These are phyloP conservation scores for Neopestalotiopsis clavispora DNA, from an alignment of 2,329 filamentous ascomycete species.

Conservation along the genomic window DNA sequence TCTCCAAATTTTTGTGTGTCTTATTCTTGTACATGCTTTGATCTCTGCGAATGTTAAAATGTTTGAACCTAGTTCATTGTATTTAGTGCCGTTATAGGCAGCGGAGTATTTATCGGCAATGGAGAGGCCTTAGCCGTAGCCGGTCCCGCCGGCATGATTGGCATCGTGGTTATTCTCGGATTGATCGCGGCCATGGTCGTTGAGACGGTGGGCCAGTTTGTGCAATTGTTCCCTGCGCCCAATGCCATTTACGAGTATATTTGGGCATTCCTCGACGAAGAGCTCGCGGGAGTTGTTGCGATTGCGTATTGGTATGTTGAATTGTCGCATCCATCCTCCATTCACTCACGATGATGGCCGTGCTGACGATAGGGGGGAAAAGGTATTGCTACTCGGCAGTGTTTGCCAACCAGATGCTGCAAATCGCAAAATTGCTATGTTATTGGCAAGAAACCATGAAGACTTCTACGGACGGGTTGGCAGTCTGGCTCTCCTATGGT, in stretches of 20 bases:
- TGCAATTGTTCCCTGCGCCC: background rate
- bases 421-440: background rate
- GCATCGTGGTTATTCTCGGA: no score
- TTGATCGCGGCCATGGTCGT: no score
- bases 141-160: background rate
- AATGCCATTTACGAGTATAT: conserved; percentile 4
- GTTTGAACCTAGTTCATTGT: background rate
- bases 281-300: background rate
- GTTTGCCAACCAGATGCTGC: background rate
- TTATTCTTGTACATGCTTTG: no score
- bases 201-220: no score
- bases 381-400: conserved; percentile 1
- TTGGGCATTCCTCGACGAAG: background rate
- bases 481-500: no score
- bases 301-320: background rate
- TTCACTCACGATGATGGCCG: no score
- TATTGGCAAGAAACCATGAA: background rate
- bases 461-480: background rate
- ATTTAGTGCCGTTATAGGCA: background rate
- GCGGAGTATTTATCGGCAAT: background rate
- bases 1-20: no score
- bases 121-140: background rate
- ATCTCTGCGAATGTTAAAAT: no score
- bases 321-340: no score
- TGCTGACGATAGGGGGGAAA: no score